A percentile compares a stretch with the other conserved stretches of the same genome.
Conservation (phyloP, 1,139 yeast species). For the Kodamaea fungicola region DNA sequence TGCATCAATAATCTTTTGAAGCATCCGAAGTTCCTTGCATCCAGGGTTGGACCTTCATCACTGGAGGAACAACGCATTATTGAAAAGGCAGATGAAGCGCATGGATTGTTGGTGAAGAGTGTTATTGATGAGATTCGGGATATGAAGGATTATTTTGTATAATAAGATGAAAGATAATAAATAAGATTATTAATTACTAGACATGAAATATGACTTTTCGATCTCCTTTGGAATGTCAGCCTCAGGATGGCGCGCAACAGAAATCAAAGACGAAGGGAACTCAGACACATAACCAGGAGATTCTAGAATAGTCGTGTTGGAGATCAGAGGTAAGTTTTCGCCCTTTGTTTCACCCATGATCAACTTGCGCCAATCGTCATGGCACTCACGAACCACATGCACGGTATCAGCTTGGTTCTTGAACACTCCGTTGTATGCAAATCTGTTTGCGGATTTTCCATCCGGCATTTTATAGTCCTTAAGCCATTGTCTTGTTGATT, state of each 20-base stretch:
- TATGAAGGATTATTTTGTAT: constrained; percentile 44
- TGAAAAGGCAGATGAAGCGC: constrained; percentile 40
- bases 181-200: background rate
- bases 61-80: constrained; percentile 60
- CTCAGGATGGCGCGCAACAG: constrained; percentile 20
- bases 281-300: constrained; percentile 12
- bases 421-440: constrained; percentile 82
- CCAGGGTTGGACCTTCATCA: constrained; percentile 63
- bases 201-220: constrained; percentile 26
- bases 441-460: constrained; percentile 83
- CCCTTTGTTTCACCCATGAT: constrained; percentile 51
- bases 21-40: constrained; percentile 79
- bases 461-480: constrained; percentile 87
- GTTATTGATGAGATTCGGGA: constrained; percentile 55
- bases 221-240: constrained; percentile 34
- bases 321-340: constrained; percentile 16
- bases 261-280: constrained; percentile 17
- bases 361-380: constrained; percentile 69
- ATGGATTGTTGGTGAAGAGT: constrained; percentile 41
- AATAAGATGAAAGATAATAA: constrained; percentile 2
- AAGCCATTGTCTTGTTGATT: constrained; percentile 88
- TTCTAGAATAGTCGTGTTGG: constrained; percentile 12
- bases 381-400: constrained; percentile 65
- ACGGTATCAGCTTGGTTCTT: constrained; percentile 72
- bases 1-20: constrained; percentile 68